Conservation (phyloP, 2,329 filamentous ascomycete genomes). For the Dothiorella sarmentorum region DNA sequence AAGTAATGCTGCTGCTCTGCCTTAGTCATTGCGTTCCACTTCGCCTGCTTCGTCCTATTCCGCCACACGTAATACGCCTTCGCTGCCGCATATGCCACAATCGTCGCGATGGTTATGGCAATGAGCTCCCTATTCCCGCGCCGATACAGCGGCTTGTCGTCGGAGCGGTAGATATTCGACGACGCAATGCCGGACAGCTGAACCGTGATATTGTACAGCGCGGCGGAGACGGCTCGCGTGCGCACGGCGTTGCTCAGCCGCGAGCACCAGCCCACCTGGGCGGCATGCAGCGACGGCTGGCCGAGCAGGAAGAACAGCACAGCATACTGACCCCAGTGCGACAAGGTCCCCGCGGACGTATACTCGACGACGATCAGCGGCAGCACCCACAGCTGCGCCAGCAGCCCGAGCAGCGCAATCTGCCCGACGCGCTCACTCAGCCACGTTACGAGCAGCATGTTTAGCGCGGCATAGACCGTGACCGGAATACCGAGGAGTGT, state of each 20-base stretch:
- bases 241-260: conserved; percentile 43
- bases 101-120: conserved; percentile 48
- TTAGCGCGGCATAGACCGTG: conserved; percentile 47
- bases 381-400: conserved; percentile 39
- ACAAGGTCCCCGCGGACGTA: conserved; percentile 27
- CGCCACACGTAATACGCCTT: conserved; percentile 37
- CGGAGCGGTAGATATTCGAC: conserved; percentile 51
- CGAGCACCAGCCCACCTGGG: conserved; percentile 42
- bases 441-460: conserved; percentile 50
- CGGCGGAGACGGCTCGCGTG: conserved; percentile 42
- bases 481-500: conserved; percentile 43
- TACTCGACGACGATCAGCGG: conserved; percentile 39
- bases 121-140: conserved; percentile 55
- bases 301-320: conserved; percentile 41
- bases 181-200: conserved; percentile 33
- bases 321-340: conserved; percentile 38
- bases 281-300: conserved; percentile 44
- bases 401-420: conserved; percentile 47
- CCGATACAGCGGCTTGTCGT: conserved; percentile 50
- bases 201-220: conserved; percentile 43
- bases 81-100: conserved; percentile 52
- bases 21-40: conserved; percentile 34
- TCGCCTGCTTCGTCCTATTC: conserved; percentile 25
- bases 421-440: conserved; percentile 50
- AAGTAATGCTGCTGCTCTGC: conserved; percentile 36